Conservation (phyloP, 2,329 filamentous ascomycete genomes). For the Trichoderma gracile region DNA sequence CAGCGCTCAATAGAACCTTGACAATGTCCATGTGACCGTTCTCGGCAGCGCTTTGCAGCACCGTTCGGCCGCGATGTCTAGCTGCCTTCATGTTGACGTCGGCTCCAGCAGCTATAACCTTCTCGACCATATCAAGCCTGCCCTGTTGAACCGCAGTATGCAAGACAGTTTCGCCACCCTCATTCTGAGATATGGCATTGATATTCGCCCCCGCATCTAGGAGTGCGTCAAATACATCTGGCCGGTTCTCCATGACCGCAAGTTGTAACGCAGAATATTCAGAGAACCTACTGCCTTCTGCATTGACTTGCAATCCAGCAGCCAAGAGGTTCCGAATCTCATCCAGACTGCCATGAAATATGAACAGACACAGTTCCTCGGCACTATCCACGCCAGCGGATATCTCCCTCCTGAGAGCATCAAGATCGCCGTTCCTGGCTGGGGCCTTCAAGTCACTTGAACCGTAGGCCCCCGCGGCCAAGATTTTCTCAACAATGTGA, state of each 20-base stretch:
- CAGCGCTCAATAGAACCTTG: background rate
- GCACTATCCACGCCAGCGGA: background rate
- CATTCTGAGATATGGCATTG: background rate
- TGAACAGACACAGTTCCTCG: too few relatives aligned
- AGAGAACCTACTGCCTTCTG: background rate
- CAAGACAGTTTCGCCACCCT: background rate
- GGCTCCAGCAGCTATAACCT: background rate
- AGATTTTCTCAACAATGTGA: background rate
- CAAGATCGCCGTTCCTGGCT: background rate
- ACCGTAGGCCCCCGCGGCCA: background rate
- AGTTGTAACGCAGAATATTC: background rate
- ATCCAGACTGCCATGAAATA: background rate
- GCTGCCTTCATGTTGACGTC: background rate
- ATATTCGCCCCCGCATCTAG: background rate
- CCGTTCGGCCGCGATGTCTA: background rate
- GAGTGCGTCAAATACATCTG: background rate
- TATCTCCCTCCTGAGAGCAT: background rate
- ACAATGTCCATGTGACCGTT: background rate
- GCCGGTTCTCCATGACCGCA: background rate
- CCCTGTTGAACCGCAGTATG: constrained; percentile 7
- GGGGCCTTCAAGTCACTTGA: background rate
- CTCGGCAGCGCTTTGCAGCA: background rate
- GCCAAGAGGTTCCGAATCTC: background rate
- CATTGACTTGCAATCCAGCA: constrained; percentile 7
- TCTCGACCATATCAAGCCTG: background rate